These are phyloP conservation scores for Myochromella boudieri DNA, from an alignment of 768 basidiomycete genomes.

Conservation along the genomic window DNA sequence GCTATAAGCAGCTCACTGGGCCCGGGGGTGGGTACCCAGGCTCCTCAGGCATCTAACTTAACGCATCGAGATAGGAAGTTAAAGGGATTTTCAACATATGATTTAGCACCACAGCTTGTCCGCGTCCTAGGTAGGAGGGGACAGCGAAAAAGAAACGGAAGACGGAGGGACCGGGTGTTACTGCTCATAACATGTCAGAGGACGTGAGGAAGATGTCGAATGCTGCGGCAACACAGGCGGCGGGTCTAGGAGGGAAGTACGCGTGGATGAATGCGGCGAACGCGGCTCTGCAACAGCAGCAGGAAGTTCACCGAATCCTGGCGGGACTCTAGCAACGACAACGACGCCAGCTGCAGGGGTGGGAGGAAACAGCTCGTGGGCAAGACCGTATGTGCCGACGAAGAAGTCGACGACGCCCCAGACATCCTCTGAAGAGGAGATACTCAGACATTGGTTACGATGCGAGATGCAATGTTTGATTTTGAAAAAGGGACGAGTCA, in stretches of 20 bases:
- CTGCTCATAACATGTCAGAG: conserved; percentile 87
- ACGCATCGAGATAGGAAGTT: too few relatives aligned
- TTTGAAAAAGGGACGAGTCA: conserved; percentile 81
- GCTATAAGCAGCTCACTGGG: too few relatives aligned
- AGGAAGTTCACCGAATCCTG: conserved; percentile 14
- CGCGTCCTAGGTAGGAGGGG: too few relatives aligned
- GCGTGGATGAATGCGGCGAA: conserved; percentile 83
- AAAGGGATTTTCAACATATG: too few relatives aligned
- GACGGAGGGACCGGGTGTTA: conserved; percentile 80
- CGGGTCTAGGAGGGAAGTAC: conserved; percentile 81
- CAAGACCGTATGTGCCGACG: conserved; percentile 59
- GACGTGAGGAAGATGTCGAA: conserved; percentile 93
- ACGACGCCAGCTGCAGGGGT: conserved; percentile 25
- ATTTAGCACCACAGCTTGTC: too few relatives aligned
- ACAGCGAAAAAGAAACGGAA: conserved; percentile 78
- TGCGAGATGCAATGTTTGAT: conserved; percentile 85
- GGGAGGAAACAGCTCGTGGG: conserved; percentile 47
- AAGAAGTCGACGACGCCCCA: conserved; percentile 40
- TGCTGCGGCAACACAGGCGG: conserved; percentile 83
- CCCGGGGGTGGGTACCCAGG: too few relatives aligned
- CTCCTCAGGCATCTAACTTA: too few relatives aligned
- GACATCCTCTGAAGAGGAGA: conserved; percentile 49
- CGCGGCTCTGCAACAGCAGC: conserved; percentile 33
- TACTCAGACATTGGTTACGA: conserved; percentile 56
- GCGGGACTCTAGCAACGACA: conserved; percentile 15